Evolutionary conservation across 306 rosid genomes (phyloP).

Genomic region (Rosa chinensis): DNA sequence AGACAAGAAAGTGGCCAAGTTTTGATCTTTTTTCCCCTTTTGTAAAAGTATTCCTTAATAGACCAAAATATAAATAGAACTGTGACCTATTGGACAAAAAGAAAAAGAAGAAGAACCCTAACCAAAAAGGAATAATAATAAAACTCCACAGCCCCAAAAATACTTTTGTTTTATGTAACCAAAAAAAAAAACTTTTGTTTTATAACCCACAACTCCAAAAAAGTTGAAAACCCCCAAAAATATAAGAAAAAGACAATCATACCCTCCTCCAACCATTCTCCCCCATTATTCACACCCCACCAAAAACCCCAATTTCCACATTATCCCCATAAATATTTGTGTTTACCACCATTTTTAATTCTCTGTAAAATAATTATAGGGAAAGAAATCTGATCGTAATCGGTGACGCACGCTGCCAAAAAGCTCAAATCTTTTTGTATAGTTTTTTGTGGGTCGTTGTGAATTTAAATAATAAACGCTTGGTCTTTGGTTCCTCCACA

Average conservation of each 20-base stretch:
- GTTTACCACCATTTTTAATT: not conserved
- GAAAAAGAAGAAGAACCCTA: too few relatives aligned
- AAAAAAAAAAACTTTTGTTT: not conserved
- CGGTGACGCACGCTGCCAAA: conserved; percentile 12
- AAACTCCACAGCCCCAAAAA: not conserved
- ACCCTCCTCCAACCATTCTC: not conserved
- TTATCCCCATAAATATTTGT: not conserved
- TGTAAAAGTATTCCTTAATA: too few relatives aligned
- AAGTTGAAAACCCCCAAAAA: not conserved
- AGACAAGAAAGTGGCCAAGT: not conserved
- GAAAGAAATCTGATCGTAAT: conserved; percentile 7
- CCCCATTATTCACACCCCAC: not conserved
- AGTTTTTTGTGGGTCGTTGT: not conserved
- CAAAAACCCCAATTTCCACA: not conserved
- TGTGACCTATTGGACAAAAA: too few relatives aligned
- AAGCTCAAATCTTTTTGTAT: too few relatives aligned
- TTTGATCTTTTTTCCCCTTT: too few relatives aligned
- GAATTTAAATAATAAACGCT: not conserved
- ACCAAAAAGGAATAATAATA: not conserved
- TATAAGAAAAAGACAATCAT: not conserved
- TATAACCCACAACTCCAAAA: not conserved
- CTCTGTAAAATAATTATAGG: not conserved
- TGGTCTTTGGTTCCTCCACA: conserved; percentile 1
- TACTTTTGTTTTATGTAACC: not conserved
- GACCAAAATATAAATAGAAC: too few relatives aligned